Base-by-base conservation (phyloP, 768 basidiomycete genomes). In the Fomitopsis pulvina region DNA sequence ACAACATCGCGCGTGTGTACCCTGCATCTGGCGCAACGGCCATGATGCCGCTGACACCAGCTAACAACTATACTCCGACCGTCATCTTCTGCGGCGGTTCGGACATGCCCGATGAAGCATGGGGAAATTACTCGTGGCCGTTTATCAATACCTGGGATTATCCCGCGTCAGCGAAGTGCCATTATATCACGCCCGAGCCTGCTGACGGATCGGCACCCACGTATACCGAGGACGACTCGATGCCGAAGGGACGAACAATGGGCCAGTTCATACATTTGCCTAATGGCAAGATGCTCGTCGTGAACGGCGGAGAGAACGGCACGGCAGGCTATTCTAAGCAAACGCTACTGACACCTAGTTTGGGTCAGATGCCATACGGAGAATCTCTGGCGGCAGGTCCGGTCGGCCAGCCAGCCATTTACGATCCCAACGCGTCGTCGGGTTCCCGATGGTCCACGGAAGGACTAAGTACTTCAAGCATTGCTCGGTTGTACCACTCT, bases 51-150 rank as follows among this genome's bases (percentile, higher is more conserved):
- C 75, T 98, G 16, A 94, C 89, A 1, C 86, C 88, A 4, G 85
- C 75, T 22, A 96, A 95, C 70, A 85, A 89, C 62, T 98, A 89
- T 64, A 79, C 75, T 0, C 89, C 86, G 0, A 90, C 91, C 0
- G 63, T 96, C 39, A 60, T 98, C 39, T 94, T 97, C 68, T 98
- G 94, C 56, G 94, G 94, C 44, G 95, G 95, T 24, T 79, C 80
- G 8, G 75, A 86, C 63, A 85, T 95, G 78, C 71, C 82, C 2
- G 83, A 80, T 14, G 71, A 73, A 7, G 71, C 71, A 40, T 95
- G 83, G 71, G 91, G 91, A 43, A 78, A 90, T 65, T 92, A 91
- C 60, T 73, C 80, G 2, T 78, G 68, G 63, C 87, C 90, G 5
- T 76, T 71, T 53, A 79, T 80, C 63, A 78, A 92, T 66, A 88